Conservation (phyloP, 768 basidiomycete species). For the Termitomyces sp. region DNA sequence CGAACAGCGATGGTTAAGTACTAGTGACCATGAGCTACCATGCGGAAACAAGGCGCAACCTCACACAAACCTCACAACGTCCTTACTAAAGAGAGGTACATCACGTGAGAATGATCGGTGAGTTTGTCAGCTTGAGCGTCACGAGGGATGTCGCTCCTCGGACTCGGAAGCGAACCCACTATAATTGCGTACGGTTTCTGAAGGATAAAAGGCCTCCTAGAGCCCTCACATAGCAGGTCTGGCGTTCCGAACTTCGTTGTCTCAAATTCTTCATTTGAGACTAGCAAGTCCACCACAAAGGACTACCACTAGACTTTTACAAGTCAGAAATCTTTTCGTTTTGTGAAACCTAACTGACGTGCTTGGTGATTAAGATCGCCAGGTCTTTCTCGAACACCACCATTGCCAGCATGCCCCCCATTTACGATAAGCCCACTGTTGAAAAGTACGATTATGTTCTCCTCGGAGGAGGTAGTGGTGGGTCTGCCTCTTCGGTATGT, state of each 20-base stretch:
- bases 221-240: conserved; percentile 20
- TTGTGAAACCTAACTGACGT: conserved; percentile 12
- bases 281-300: conserved; percentile 11
- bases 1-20: no score
- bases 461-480: conserved; percentile 93
- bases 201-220: conserved; percentile 19
- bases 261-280: conserved; percentile 7
- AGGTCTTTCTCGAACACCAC: conserved; percentile 39
- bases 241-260: conserved; percentile 21
- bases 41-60: no score
- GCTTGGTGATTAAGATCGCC: conserved; percentile 35
- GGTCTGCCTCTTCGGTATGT: conserved; percentile 81
- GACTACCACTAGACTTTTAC: conserved; percentile 14
- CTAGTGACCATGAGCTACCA: no score
- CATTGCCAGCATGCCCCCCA: conserved; percentile 63
- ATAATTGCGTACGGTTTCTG: conserved; percentile 7
- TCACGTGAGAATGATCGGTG: conserved; percentile 8
- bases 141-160: no score
- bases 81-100: neutral
- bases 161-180: conserved; percentile 5
- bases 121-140: no score
- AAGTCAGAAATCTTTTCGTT: conserved; percentile 8
- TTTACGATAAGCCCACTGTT: conserved; percentile 53
- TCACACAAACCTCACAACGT: no score
- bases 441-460: conserved; percentile 83